These are phyloP conservation scores for Ascochyta rabiei DNA, from an alignment of 2,329 filamentous ascomycete species.

Conservation along the genomic window DNA sequence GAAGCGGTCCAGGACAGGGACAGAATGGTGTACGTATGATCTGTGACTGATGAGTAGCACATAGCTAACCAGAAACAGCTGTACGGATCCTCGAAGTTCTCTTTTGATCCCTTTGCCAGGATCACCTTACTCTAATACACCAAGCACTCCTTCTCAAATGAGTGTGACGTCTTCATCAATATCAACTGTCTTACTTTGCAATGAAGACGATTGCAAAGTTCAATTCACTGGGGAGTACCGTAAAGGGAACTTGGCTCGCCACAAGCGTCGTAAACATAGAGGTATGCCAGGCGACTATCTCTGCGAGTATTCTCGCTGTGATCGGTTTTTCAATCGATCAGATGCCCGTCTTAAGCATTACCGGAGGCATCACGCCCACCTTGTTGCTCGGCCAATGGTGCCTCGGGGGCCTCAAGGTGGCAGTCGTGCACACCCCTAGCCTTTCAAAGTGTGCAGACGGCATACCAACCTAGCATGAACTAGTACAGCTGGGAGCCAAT, in stretches of 20 bases:
- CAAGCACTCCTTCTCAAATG: neutral
- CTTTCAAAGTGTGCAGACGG: no score
- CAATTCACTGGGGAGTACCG: neutral
- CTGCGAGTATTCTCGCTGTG: constrained; percentile 1
- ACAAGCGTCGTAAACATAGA: neutral
- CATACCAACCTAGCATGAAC: no score
- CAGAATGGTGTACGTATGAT: neutral
- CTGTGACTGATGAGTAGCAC: neutral
- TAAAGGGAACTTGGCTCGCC: neutral
- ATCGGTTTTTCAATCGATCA: neutral
- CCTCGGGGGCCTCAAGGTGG: neutral
- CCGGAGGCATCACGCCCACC: constrained; percentile 6
- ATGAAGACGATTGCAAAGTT: neutral
- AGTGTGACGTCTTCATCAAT: neutral
- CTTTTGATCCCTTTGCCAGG: neutral
- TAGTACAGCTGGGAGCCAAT: no score
- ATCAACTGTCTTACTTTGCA: neutral
- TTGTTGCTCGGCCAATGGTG: neutral
- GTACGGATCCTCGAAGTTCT: neutral
- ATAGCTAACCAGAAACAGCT: neutral
- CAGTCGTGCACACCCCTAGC: neutral
- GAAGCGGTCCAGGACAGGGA: neutral
- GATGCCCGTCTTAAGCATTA: constrained; percentile 16
- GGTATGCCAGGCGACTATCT: neutral
- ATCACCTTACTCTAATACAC: neutral